Evolutionary conservation across 805 yeast genomes (phyloP).

Genomic region (Metschnikowia shivogae): DNA sequence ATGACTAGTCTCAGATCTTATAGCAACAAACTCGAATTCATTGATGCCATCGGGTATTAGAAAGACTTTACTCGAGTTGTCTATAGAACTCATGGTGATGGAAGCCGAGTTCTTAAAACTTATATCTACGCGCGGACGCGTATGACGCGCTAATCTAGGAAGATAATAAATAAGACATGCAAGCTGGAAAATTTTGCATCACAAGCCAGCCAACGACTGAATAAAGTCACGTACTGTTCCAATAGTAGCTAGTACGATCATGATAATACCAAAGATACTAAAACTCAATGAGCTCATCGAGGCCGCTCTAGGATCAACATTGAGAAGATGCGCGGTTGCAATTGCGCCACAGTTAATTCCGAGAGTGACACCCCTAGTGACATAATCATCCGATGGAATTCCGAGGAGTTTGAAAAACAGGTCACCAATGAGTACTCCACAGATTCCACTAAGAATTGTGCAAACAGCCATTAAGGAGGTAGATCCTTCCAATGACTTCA

Average conservation of each 20-base stretch:
- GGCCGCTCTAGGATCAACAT: constrained; percentile 73
- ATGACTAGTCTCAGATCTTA: constrained; percentile 1
- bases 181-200: background rate
- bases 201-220: constrained; percentile 44
- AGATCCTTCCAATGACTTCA: constrained; percentile 63
- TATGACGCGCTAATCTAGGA: background rate
- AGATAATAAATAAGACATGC: background rate
- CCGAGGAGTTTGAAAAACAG: constrained; percentile 45
- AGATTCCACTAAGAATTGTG: constrained; percentile 70
- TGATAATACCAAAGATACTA: constrained; percentile 65
- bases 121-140: background rate
- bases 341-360: constrained; percentile 83
- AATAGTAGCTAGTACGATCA: constrained; percentile 67
- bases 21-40: background rate
- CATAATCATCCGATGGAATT: constrained; percentile 59
- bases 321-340: constrained; percentile 70
- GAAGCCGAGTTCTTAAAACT: background rate
- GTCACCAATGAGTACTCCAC: constrained; percentile 69
- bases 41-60: constrained; percentile 9
- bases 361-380: constrained; percentile 70
- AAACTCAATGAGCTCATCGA: constrained; percentile 72
- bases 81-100: background rate
- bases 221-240: constrained; percentile 37
- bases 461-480: constrained; percentile 72
- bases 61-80: constrained; percentile 10